phyloP scores from a whole-genome alignment of 768 basidiomycete species.

The Trametes villosa region DNA sequence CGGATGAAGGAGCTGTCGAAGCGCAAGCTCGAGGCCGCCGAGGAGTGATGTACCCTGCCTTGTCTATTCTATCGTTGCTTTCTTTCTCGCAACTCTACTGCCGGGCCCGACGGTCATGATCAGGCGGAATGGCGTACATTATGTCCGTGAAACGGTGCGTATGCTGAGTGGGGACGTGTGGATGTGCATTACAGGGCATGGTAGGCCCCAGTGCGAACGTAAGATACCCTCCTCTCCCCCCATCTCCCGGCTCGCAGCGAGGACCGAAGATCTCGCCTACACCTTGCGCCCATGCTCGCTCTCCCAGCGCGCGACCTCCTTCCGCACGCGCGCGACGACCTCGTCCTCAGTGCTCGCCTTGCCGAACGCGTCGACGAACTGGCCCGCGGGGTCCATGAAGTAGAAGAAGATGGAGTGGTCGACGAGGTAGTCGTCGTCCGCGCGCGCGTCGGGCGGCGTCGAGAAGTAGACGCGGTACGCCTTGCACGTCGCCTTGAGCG shows the following conservation, averaged over 20 bases:
- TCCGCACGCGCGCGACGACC: slow-evolving; percentile 63
- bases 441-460: slow-evolving; percentile 85
- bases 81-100: neutral
- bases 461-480: slow-evolving; percentile 99
- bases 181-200: neutral
- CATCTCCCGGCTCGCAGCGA: neutral
- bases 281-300: slow-evolving; percentile 38
- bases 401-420: slow-evolving; percentile 98
- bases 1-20: slow-evolving; percentile 86
- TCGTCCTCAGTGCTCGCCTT: slow-evolving; percentile 74
- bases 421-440: slow-evolving; percentile 93
- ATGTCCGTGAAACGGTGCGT: neutral
- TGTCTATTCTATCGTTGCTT: slow-evolving; percentile 6
- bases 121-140: neutral
- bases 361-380: slow-evolving; percentile 97
- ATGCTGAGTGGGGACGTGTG: slow-evolving; percentile 5
- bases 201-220: neutral
- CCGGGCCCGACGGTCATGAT: neutral
- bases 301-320: slow-evolving; percentile 51
- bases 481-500: slow-evolving; percentile 88
- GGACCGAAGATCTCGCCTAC: slow-evolving; percentile 25
- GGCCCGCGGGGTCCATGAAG: slow-evolving; percentile 93
- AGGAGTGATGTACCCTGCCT: slow-evolving; percentile 25
- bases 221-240: neutral
- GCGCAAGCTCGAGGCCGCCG: slow-evolving; percentile 57